Evolutionary conservation across 441 rosid species (phyloP), one percentile per base, ranked within the genome.

Genomic region (Gossypium schwendimanii): DNA sequence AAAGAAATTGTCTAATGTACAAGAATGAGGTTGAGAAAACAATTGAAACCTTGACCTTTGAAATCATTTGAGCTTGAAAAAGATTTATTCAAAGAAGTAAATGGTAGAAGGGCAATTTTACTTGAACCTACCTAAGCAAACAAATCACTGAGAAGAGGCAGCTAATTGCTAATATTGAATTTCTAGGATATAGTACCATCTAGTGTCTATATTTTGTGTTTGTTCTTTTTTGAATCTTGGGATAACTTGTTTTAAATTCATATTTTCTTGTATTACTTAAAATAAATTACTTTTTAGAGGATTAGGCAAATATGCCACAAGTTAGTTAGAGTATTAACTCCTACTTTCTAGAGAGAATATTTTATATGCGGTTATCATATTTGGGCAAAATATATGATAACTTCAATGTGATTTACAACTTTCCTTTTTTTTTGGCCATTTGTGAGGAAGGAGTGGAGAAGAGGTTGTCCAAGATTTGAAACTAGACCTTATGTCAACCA

Each of bases 211-310:
- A 20, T 55, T 55, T 9, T 67, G 20, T 24, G 41, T 66, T 28
- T 55, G 28, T 20, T 49, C 33, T 24, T 47, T n/a, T 5, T 70
- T 14, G 64, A 39, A 21, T 20, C 14, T 3, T 50, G 41, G 23
- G 28, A 70, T 70, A 8, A 65, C 23, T 41, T 2, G 52, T 39
- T 21, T 44, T 20, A n/a, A 23, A 6, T 58, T 23, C 36, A 14
- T 71, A 41, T 58, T 71, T 59, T 44, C 45, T 15, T 53, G 47
- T 11, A 59, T 44, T 57, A 45, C 74, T 59, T 71, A 60, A 1
- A 7, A n/a, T 24, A 14, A 47, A 14, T 6, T 65, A 0, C 18
- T 62, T 44, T 45, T n/a, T 58, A 11, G 1, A 1, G 23, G 52
- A 11, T 33, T 15, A 14, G 55, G 57, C 20, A 23, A 23, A 23